phyloP scores from a whole-genome alignment of 768 basidiomycete genomes.

The Chalciporus pseudorubinellus region DNA sequence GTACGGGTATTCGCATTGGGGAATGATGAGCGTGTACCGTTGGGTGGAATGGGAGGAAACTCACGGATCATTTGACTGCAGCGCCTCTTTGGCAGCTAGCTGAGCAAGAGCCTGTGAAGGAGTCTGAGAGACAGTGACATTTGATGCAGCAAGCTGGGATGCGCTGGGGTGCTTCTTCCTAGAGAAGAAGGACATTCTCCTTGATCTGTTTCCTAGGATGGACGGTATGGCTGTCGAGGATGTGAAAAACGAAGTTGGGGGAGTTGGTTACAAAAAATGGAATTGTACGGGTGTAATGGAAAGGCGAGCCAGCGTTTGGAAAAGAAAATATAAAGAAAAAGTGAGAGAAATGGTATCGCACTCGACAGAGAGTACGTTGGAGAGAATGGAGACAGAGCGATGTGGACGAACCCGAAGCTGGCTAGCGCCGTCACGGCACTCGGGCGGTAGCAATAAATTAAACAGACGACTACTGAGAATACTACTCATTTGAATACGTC shows the following conservation, averaged over 20 bases:
- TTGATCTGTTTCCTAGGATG: constrained; percentile 53
- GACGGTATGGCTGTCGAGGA: constrained; percentile 61
- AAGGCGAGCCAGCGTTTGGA: constrained; percentile 26
- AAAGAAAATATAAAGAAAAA: constrained; percentile 12
- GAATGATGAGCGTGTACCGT: not conserved
- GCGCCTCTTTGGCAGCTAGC: constrained; percentile 36
- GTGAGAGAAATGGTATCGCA: not conserved
- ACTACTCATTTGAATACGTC: no score
- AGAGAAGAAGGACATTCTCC: constrained; percentile 93
- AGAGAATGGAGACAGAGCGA: constrained; percentile 13
- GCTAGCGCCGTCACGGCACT: not conserved
- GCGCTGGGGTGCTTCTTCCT: constrained; percentile 74
- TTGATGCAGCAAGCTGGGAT: constrained; percentile 40
- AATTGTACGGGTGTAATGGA: constrained; percentile 2
- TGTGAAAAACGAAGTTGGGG: constrained; percentile 15
- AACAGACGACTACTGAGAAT: no score
- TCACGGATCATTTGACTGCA: constrained; percentile 37
- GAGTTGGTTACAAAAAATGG: constrained; percentile 11
- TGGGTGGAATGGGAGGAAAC: constrained; percentile 18
- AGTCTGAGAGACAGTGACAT: constrained; percentile 59
- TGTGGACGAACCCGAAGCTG: no score
- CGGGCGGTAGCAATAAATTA: not conserved
- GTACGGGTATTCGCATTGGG: not conserved
- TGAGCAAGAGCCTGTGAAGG: constrained; percentile 70
- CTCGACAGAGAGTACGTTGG: constrained; percentile 13